Evolutionary conservation across 73 alveolate species (phyloP).

Genomic region (Tetrahymena malaccensis): DNA sequence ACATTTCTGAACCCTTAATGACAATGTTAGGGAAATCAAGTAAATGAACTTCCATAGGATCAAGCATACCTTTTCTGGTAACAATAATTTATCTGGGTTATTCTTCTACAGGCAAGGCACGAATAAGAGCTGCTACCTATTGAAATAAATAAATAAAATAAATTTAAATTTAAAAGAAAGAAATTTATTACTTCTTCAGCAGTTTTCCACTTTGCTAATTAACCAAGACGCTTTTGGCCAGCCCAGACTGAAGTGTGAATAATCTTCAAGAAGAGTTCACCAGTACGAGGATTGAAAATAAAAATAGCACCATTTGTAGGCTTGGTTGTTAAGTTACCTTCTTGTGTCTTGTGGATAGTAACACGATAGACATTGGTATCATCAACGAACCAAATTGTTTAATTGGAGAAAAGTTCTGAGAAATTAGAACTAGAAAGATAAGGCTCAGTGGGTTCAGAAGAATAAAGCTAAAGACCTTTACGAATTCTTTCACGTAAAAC

Average conservation of each 20-base stretch:
- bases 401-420: conserved; percentile 97
- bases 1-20: conserved; percentile 98
- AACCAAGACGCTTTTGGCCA: conserved; percentile 98
- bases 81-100: conserved; percentile 99
- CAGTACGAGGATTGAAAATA: conserved; percentile 99
- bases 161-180: neutral
- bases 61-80: conserved; percentile 99
- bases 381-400: conserved; percentile 98
- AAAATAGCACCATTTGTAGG: conserved; percentile 99
- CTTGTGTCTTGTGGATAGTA: conserved; percentile 99
- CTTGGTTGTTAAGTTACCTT: conserved; percentile 99
- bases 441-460: conserved; percentile 99
- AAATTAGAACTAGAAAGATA: conserved; percentile 95
- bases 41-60: conserved; percentile 99
- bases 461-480: conserved; percentile 97
- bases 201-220: conserved; percentile 99
- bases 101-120: conserved; percentile 99
- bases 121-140: conserved; percentile 91
- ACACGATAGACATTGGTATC: conserved; percentile 99
- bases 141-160: neutral
- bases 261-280: conserved; percentile 97
- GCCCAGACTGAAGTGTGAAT: conserved; percentile 99
- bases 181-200: conserved; percentile 97
- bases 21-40: conserved; percentile 99
- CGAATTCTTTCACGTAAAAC: conserved; percentile 99